Percentiles rank a stretch among this genome's conserved stretches.
phyloP scores from a whole-genome alignment of 176 grass and related monocot genomes.

The Oryza rufipogon region DNA sequence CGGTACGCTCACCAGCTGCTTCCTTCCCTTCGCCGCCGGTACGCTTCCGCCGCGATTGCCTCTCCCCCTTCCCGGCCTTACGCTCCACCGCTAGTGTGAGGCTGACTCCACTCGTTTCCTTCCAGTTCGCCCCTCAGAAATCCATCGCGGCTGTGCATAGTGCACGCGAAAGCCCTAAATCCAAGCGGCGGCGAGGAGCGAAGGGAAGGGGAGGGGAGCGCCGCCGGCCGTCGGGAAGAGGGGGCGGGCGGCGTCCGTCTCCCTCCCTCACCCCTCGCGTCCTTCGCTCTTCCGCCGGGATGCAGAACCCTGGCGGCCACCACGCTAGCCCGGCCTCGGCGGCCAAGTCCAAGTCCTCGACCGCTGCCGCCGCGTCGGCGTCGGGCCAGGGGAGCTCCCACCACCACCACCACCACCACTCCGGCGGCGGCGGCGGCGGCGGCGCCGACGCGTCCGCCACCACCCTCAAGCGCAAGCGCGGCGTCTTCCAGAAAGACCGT shows the following conservation, averaged over 20 bases:
- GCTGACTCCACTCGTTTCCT: neutral
- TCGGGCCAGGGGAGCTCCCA: constrained; percentile 32
- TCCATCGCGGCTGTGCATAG: neutral
- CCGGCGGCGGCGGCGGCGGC: constrained; percentile 28
- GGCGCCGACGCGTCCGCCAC: constrained; percentile 38
- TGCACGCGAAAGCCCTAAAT: neutral
- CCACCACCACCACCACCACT: constrained; percentile 32
- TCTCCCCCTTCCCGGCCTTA: neutral
- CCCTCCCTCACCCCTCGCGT: too few relatives aligned
- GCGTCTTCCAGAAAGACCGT: constrained; percentile 93
- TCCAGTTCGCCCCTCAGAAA: neutral
- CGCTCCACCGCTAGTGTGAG: neutral
- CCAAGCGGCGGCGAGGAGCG: neutral
- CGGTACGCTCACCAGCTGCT: too few relatives aligned
- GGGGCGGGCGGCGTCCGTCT: too few relatives aligned
- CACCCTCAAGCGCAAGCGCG: constrained; percentile 90
- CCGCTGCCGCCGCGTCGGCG: constrained; percentile 22
- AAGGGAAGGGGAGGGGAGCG: neutral
- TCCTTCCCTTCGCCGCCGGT: neutral
- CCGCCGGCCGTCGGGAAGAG: constrained; percentile 2
- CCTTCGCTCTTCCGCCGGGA: neutral
- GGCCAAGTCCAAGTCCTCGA: constrained; percentile 42
- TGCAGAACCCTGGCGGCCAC: constrained; percentile 48
- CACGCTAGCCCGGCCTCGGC: neutral
- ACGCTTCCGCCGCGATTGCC: too few relatives aligned